Percentiles rank a stretch among this genome's conserved stretches.
phyloP scores from a whole-genome alignment of 2,329 filamentous ascomycete genomes.

The Calycina marina region DNA sequence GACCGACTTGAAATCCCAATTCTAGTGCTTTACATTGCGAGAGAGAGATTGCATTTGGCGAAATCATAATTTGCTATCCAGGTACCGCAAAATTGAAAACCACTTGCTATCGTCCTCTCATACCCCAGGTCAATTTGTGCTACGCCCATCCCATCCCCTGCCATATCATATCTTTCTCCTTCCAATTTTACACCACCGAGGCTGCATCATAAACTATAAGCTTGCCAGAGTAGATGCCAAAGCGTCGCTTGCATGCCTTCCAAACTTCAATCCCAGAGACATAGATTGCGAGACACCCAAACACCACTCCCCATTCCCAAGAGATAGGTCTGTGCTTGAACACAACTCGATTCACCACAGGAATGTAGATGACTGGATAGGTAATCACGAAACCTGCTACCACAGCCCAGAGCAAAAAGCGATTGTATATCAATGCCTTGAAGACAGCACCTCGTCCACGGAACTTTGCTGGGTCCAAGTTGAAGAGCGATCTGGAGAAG shows the following conservation, averaged over 20 bases:
- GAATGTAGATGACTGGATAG: constrained; percentile 53
- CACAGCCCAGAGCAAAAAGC: constrained; percentile 51
- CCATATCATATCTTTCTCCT: too few relatives aligned
- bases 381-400: constrained; percentile 43
- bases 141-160: too few relatives aligned
- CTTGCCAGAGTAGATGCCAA: constrained; percentile 3
- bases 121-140: too few relatives aligned
- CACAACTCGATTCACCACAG: constrained; percentile 46
- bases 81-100: too few relatives aligned
- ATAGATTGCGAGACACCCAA: constrained; percentile 42
- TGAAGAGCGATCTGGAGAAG: constrained; percentile 52
- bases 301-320: constrained; percentile 61
- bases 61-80: too few relatives aligned
- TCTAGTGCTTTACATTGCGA: too few relatives aligned
- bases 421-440: constrained; percentile 51
- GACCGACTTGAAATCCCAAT: too few relatives aligned
- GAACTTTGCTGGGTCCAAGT: constrained; percentile 35
- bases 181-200: too few relatives aligned
- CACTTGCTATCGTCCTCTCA: too few relatives aligned
- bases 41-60: too few relatives aligned
- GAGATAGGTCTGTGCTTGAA: constrained; percentile 25
- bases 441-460: constrained; percentile 36
- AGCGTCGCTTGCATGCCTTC: constrained; percentile 50
- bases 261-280: constrained; percentile 49
- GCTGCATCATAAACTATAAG: background rate